Conservation (phyloP, 2,329 filamentous ascomycete species). For the Drechslerella dactyloides region DNA sequence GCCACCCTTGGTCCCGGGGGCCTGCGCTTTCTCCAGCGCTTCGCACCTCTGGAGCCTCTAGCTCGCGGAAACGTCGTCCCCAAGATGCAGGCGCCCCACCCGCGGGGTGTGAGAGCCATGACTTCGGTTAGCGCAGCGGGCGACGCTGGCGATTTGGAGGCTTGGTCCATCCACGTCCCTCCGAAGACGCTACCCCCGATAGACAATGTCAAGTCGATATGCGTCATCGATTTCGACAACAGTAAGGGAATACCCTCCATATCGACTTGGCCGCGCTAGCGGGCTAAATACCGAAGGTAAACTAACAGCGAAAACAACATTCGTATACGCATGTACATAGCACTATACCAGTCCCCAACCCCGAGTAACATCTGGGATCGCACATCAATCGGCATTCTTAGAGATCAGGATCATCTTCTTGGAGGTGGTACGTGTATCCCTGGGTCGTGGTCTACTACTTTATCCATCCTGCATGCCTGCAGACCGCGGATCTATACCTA, state of each 20-base stretch:
- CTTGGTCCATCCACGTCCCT: conserved; percentile 28
- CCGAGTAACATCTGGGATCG: conserved; percentile 47
- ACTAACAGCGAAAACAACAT: background rate
- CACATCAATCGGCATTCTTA: conserved; percentile 34
- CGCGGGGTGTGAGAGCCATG: conserved; percentile 15
- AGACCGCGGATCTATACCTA: background rate
- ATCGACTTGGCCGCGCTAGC: background rate
- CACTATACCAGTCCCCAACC: conserved; percentile 42
- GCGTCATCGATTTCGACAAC: conserved; percentile 47
- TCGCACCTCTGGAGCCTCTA: background rate
- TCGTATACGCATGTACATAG: conserved; percentile 1
- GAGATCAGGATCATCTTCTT: conserved; percentile 31
- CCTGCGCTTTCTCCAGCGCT: background rate
- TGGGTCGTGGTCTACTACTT: too few species aligned
- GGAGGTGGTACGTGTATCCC: conserved; percentile 30
- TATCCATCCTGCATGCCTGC: background rate
- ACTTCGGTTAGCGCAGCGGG: background rate
- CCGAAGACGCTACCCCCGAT: conserved; percentile 30
- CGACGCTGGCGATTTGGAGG: conserved; percentile 1
- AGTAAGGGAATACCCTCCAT: conserved; percentile 19
- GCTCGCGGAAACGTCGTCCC: background rate
- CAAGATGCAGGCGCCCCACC: background rate
- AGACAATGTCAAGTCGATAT: conserved; percentile 31
- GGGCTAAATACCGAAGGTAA: background rate
- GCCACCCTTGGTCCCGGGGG: background rate